Base-by-base conservation (phyloP, 2,329 filamentous ascomycete genomes). In the Ceratocystiopsis sp. region DNA sequence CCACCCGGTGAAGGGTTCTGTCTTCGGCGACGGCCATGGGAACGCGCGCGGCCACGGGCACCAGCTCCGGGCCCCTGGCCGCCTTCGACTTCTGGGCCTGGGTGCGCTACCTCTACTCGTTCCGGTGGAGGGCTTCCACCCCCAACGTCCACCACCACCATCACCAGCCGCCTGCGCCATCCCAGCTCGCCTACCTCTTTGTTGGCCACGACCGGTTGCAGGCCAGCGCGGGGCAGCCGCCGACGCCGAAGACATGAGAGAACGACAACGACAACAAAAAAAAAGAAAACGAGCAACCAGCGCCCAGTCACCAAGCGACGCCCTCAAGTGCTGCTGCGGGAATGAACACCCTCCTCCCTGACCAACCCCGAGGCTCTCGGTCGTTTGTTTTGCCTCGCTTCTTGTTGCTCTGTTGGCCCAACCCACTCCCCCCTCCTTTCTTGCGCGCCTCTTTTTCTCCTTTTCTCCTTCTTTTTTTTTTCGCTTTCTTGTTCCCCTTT, bases 1-100 rank as follows among this genome's bases (percentile, higher is more conserved):
- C 38, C 52, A 53, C 65, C 51, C 62, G 67, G 54, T 75, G 69
- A 74, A 72, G 51, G 35, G 60, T 71, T 16, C 47, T 65, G 65
- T 71, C 69, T 70, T 68, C 61, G 64, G 58, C 59, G 21, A 4
- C 21, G 21, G 21, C 4, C 21, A 21, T 8, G 4, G 21, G 21
- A 4, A 4, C 21, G 4, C 4, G 21, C 21, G 8, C 21, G 8
- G 21, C 4, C 4, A 57, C 61, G 60, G 55, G 64, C 63, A 51
- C 65, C 58, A 55, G 60, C 6, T 33, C 32, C 5, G 3, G 11
- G 11, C 11, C 32, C 11, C 32, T 72, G 51, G 53, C 55, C 48
- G 53, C 48, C 45, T 72, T 71, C 51, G 56, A 60, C 44, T 60
- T 69, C 45, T 49, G 58, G 47, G 56, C 59, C 42, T 72, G 69